These are phyloP conservation scores for Venturia asperata DNA, from an alignment of 2,329 filamentous ascomycete genomes.

Conservation along the genomic window DNA sequence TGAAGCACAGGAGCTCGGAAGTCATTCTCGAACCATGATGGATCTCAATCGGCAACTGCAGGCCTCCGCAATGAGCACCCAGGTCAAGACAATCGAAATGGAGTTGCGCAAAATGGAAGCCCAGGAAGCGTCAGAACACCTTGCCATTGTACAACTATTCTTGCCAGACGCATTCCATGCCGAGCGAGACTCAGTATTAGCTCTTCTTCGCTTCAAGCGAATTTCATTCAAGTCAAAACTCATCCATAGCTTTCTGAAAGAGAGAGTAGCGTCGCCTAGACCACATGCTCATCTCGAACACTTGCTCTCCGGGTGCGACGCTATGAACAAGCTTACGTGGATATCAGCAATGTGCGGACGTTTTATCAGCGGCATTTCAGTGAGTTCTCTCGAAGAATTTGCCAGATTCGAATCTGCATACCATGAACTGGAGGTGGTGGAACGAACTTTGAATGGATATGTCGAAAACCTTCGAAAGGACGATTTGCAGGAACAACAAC, in stretches of 20 bases:
- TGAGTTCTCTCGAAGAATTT: constrained; percentile 73
- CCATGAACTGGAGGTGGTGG: constrained; percentile 85
- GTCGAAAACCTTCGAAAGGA: constrained; percentile 78
- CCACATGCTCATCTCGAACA: constrained; percentile 69
- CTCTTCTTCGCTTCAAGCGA: constrained; percentile 79
- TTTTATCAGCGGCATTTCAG: constrained; percentile 72
- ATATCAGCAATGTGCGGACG: constrained; percentile 76
- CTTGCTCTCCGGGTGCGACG: constrained; percentile 70
- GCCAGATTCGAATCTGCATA: constrained; percentile 69
- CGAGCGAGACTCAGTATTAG: constrained; percentile 80
- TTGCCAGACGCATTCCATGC: constrained; percentile 74
- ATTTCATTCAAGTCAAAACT: constrained; percentile 82
- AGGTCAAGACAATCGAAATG: constrained; percentile 88
- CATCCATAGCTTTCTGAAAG: constrained; percentile 69
- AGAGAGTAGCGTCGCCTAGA: constrained; percentile 62
- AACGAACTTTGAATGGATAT: constrained; percentile 80
- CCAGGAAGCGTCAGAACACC: constrained; percentile 79
- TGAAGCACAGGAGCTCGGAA: constrained; percentile 84
- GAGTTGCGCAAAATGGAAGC: constrained; percentile 82
- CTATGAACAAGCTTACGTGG: constrained; percentile 78
- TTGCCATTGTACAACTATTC: constrained; percentile 83
- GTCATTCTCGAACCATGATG: constrained; percentile 87
- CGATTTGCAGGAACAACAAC: constrained; percentile 77
- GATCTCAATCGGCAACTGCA: constrained; percentile 94
- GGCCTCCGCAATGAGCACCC: constrained; percentile 80